Evolutionary conservation across 2,329 filamentous ascomycete genomes (phyloP).

Genomic region (Penicillium freii): DNA sequence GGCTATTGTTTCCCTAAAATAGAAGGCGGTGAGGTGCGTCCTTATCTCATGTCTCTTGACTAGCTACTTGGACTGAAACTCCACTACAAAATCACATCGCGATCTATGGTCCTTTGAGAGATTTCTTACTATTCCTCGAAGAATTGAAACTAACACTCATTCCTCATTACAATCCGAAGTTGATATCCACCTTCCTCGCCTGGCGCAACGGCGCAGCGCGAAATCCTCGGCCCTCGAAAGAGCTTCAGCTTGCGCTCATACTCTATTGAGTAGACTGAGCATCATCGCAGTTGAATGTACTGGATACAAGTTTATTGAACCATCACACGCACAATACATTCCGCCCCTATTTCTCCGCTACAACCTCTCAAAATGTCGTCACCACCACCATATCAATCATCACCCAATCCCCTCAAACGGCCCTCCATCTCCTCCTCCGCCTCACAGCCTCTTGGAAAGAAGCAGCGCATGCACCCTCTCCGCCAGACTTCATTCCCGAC

Average conservation of each 20-base stretch:
- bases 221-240: not conserved
- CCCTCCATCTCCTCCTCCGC: conserved; percentile 41
- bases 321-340: too few relatives aligned
- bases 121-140: not conserved
- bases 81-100: not conserved
- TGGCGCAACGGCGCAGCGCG: conserved; percentile 1
- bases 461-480: conserved; percentile 46
- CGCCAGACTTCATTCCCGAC: conserved; percentile 48
- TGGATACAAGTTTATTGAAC: not conserved
- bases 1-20: not conserved
- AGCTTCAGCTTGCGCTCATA: conserved; percentile 3
- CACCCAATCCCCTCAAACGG: conserved; percentile 41
- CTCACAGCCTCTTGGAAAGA: conserved; percentile 33
- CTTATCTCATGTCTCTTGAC: conserved; percentile 3
- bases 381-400: conserved; percentile 32
- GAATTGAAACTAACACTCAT: not conserved
- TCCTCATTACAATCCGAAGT: not conserved
- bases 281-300: not conserved
- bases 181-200: not conserved
- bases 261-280: not conserved
- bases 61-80: not conserved
- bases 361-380: conserved; percentile 37
- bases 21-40: conserved; percentile 16
- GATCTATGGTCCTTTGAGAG: not conserved
- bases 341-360: not conserved